Base-by-base conservation (phyloP, 169 alveolate genomes). In the Plasmodium knowlesi region DNA sequence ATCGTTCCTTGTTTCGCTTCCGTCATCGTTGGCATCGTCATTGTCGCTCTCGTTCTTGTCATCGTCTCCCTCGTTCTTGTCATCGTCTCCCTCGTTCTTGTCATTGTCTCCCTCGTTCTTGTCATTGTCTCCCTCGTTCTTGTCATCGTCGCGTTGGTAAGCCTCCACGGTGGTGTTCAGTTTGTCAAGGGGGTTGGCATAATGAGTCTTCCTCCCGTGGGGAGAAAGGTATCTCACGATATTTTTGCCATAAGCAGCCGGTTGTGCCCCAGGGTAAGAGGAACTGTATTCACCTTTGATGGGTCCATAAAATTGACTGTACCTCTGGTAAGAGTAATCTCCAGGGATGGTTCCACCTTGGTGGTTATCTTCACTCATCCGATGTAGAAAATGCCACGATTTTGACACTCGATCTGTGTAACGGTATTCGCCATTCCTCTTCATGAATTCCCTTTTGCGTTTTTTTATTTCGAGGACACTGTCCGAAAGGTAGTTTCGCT, bases 401-500 rank as follows among this genome's bases (percentile, higher is more conserved):
- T 86, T 74, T 14, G 76, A 5, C n/a, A 25, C 37, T 67, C 22
- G 61, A 50, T n/a, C 61, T 82, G 34, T 19, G 61, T 30, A 32
- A 50, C 12, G 22, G 67, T 86, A 73, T 19, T 74, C 71, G n/a
- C 50, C 10, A 74, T 86, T 73, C 5, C 8, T 22, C 16, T n/a
- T 46, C 22, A 86, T 85, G 30, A 85, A 53, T 37, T 85, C 80
- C 67, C 70, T 86, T 86, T 50, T 86, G 70, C 30, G 39, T 14
- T 25, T 50, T 70, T 32, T 74, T 86, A 74, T 73, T 86, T 50
- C 72, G 57, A 86, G 70, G 70, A 74, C 41, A 22, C 93, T 70
- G 70, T 86, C 93, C 25, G 93, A 86, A 34, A 76, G 39, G 70
- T 86, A 86, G 80, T 50, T 86, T 76, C 32, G 37, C 25, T 86